Conservation (phyloP, 202 grass and related monocot species). For the Bolboschoenoplectus hybrid region DNA sequence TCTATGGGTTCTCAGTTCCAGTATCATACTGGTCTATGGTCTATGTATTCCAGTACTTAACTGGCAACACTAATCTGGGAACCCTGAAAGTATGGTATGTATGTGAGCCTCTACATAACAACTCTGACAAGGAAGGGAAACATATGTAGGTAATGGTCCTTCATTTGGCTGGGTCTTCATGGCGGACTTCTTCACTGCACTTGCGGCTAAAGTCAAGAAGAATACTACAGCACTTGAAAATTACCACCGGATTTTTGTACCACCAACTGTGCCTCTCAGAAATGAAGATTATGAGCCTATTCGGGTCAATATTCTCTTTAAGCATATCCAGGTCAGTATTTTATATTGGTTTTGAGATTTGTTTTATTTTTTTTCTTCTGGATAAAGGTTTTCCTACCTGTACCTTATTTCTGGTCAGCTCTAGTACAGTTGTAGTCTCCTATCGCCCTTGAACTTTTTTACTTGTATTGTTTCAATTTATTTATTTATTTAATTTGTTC, state of each 20-base stretch:
- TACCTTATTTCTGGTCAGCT: not conserved
- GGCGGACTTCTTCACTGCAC: constrained; percentile 73
- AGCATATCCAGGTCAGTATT: constrained; percentile 62
- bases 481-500: not conserved
- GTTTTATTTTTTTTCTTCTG: not conserved
- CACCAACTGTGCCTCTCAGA: constrained; percentile 48
- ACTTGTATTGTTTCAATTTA: not conserved
- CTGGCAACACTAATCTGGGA: not conserved
- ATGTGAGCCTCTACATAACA: not conserved
- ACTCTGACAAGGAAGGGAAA: constrained; percentile 1
- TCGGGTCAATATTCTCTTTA: constrained; percentile 87
- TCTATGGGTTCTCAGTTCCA: not conserved
- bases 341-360: constrained; percentile 8
- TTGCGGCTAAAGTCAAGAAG: constrained; percentile 61
- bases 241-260: constrained; percentile 69
- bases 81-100: not conserved
- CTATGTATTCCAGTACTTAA: not conserved
- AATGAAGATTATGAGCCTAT: constrained; percentile 61
- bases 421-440: constrained; percentile 12
- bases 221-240: constrained; percentile 79
- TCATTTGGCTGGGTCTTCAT: constrained; percentile 84
- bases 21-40: not conserved
- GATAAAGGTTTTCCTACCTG: not conserved
- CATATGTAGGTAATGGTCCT: constrained; percentile 62
- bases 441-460: not conserved